Conservation (phyloP, 768 basidiomycete species). For the Lactarius quietus region DNA sequence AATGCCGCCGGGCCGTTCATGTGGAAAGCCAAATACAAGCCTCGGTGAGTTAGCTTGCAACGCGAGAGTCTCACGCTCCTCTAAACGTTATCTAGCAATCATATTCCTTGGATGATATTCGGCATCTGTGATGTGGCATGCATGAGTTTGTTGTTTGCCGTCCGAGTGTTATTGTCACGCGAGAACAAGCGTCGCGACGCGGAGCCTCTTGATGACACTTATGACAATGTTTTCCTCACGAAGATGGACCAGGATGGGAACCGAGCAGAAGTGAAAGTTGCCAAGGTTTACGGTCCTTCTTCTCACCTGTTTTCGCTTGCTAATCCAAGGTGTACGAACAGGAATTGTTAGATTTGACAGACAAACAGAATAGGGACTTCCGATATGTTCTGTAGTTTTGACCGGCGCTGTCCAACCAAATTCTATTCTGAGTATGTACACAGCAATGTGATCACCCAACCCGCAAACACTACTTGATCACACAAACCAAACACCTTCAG, state of each 20-base stretch:
- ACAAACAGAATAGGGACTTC: slow-evolving; percentile 67
- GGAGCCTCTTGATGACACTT: slow-evolving; percentile 42
- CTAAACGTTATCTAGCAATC: too few species aligned
- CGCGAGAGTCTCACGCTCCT: too few species aligned
- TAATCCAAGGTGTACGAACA: slow-evolving; percentile 29
- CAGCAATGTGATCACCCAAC: too few species aligned
- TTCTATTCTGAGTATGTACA: too few species aligned
- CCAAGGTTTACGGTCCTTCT: slow-evolving; percentile 50
- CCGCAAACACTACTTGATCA: too few species aligned
- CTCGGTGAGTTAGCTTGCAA: slow-evolving; percentile 41
- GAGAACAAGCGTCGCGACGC: slow-evolving; percentile 66
- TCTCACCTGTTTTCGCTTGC: slow-evolving; percentile 1
- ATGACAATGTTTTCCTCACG: slow-evolving; percentile 62
- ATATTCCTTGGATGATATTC: too few species aligned
- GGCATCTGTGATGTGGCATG: slow-evolving; percentile 41
- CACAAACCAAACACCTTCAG: neutral
- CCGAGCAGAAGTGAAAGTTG: slow-evolving; percentile 52
- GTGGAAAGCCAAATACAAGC: slow-evolving; percentile 49
- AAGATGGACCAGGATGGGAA: slow-evolving; percentile 46
- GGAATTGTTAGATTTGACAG: slow-evolving; percentile 73
- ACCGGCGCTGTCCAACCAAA: too few species aligned
- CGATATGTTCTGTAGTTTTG: slow-evolving; percentile 56
- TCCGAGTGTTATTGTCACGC: slow-evolving; percentile 50
- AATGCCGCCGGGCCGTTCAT: slow-evolving; percentile 39
- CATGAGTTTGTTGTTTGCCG: slow-evolving; percentile 44